These are phyloP conservation scores for Botryotinia narcissicola DNA, from an alignment of 2,329 filamentous ascomycete genomes.

Conservation along the genomic window DNA sequence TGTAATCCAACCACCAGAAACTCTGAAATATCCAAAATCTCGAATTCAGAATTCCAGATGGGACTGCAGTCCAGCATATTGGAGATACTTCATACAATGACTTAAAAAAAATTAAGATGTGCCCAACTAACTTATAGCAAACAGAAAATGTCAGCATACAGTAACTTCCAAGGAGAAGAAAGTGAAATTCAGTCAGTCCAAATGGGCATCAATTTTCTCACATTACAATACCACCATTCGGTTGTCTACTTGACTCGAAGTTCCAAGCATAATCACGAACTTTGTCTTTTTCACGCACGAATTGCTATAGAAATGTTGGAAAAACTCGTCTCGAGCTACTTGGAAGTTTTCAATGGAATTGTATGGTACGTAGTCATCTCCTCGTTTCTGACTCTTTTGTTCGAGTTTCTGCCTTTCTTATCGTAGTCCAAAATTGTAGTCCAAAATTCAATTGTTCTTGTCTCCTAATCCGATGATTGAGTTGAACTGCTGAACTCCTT, in stretches of 20 bases:
- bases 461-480: neutral
- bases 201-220: conserved; percentile 22
- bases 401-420: neutral
- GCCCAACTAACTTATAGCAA: neutral
- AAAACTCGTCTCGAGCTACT: conserved; percentile 22
- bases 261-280: conserved; percentile 13
- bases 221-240: conserved; percentile 26
- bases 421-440: neutral
- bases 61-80: neutral
- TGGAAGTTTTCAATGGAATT: conserved; percentile 25
- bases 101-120: too few relatives aligned
- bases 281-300: conserved; percentile 22
- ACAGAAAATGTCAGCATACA: conserved; percentile 2
- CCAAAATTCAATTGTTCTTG: neutral
- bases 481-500: neutral
- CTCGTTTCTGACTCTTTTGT: neutral
- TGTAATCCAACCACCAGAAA: neutral
- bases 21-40: neutral
- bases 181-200: conserved; percentile 17
- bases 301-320: conserved; percentile 21
- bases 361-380: conserved; percentile 22
- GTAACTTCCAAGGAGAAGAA: neutral
- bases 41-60: neutral
- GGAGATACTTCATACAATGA: neutral
- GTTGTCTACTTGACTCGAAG: conserved; percentile 23